These are phyloP conservation scores for Novymonas esmeraldas DNA, from an alignment of 208 protist species.

Conservation along the genomic window DNA sequence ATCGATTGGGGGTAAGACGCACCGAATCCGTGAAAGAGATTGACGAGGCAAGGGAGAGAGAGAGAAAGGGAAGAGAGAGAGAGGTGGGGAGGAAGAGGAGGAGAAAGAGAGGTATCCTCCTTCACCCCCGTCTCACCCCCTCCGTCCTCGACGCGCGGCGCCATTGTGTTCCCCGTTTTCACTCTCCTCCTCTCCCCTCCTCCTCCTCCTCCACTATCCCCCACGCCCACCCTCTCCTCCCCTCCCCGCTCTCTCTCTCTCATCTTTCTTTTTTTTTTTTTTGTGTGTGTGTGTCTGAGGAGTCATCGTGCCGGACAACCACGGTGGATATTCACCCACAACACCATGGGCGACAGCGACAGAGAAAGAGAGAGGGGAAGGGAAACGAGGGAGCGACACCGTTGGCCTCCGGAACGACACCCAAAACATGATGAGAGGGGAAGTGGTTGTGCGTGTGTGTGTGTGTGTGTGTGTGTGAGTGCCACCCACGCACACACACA, in stretches of 20 bases:
- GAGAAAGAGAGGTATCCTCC: not conserved
- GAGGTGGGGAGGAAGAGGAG: slow-evolving; percentile 3
- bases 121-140: not conserved
- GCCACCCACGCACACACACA: not conserved
- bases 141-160: too few relatives aligned
- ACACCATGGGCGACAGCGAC: not conserved
- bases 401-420: not conserved
- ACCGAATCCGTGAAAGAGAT: not conserved
- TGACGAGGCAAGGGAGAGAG: not conserved
- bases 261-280: not conserved
- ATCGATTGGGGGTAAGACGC: not conserved
- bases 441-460: not conserved
- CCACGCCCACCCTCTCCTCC: not conserved
- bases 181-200: not conserved
- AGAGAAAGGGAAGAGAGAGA: not conserved
- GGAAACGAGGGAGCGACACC: not conserved
- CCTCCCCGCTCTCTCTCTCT: not conserved
- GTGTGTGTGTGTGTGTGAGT: not conserved
- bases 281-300: not conserved
- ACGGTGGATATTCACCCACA: not conserved
- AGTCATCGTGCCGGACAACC: not conserved
- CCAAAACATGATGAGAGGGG: not conserved
- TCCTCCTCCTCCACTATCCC: not conserved
- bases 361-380: not conserved
- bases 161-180: too few relatives aligned